Conservation (phyloP, 2,329 filamentous ascomycete genomes). For the Aplosporella prunicola region DNA sequence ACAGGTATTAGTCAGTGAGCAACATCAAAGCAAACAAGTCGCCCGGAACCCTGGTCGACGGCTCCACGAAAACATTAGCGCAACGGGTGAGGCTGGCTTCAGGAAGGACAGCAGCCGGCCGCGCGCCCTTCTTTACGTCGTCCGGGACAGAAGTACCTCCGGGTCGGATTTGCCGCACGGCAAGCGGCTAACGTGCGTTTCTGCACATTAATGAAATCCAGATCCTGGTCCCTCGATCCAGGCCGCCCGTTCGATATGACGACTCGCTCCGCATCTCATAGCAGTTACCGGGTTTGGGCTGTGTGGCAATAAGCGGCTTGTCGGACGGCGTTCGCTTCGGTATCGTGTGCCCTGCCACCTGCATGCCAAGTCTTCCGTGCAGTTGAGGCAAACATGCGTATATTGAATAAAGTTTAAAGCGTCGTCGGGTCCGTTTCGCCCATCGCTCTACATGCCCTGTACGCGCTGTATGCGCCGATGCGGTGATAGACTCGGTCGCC, state of each 20-base stretch:
- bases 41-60: too few species aligned
- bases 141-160: neutral
- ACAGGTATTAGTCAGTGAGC: too few species aligned
- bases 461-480: neutral
- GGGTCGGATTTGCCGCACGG: neutral
- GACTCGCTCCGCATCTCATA: constrained; percentile 1
- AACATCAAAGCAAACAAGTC: too few species aligned
- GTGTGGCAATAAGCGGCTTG: constrained; percentile 5
- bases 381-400: constrained; percentile 7
- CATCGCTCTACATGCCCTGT: too few species aligned
- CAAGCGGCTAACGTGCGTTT: constrained; percentile 5
- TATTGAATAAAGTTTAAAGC: constrained; percentile 4
- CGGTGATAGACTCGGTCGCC: too few species aligned
- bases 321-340: neutral
- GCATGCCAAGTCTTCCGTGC: too few species aligned
- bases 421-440: constrained; percentile 1
- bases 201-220: neutral
- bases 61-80: too few species aligned
- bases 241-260: neutral
- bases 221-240: constrained; percentile 1
- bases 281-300: constrained; percentile 3
- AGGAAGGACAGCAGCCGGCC: neutral
- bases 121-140: neutral
- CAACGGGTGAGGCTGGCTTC: neutral
- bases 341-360: neutral